Percentiles rank a stretch among this genome's conserved stretches.
These are phyloP conservation scores for Suillus fuscotomentosus DNA, from an alignment of 768 basidiomycete genomes.

Conservation along the genomic window DNA sequence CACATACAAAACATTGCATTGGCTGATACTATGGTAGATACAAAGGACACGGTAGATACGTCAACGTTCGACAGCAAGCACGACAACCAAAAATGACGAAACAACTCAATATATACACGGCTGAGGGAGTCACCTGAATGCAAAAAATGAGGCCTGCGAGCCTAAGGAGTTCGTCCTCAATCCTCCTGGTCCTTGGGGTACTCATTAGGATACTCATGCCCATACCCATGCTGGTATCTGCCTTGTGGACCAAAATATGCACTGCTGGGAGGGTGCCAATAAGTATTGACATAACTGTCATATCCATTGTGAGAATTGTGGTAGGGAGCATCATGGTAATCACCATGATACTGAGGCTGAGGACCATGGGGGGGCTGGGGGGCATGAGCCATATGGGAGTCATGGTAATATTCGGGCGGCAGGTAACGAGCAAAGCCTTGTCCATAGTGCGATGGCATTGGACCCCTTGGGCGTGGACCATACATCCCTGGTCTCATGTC, in stretches of 20 bases:
- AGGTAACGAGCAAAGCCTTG: background rate
- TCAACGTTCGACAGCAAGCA: too few species aligned
- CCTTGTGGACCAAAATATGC: background rate
- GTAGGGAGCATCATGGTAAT: background rate
- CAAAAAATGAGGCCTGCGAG: background rate
- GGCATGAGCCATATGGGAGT: background rate
- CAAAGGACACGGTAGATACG: too few species aligned
- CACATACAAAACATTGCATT: too few species aligned
- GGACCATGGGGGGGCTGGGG: background rate
- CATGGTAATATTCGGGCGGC: background rate
- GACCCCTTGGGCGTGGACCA: background rate
- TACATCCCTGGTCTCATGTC: background rate
- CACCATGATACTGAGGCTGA: background rate
- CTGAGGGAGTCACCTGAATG: background rate
- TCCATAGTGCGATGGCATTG: background rate
- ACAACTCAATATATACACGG: background rate
- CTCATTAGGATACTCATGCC: background rate
- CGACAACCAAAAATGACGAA: background rate
- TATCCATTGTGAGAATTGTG: background rate
- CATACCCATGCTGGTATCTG: background rate
- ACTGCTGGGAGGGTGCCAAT: background rate
- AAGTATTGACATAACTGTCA: background rate
- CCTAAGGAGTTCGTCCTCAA: background rate
- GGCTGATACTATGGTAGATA: too few species aligned
- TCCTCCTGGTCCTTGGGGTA: background rate